Evolutionary conservation across 192 early-diverging fungal genomes (phyloP).

Genomic region (Rhizophlyctis rosea): DNA sequence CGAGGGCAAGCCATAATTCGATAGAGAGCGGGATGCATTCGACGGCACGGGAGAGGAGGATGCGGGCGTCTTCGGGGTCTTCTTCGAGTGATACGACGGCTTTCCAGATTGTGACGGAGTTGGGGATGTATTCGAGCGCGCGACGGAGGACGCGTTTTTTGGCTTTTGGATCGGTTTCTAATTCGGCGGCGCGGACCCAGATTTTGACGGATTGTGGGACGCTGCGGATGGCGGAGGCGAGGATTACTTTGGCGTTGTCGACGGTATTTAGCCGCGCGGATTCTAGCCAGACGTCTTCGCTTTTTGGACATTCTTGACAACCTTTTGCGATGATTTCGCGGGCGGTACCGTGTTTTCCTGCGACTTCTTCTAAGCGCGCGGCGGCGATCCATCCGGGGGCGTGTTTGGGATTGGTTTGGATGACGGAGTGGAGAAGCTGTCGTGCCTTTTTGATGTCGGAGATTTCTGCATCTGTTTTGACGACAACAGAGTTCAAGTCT

Average conservation of each 20-base stretch:
- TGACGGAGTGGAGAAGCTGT: conserved; percentile 83
- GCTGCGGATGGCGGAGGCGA: conserved; percentile 86
- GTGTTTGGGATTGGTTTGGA: conserved; percentile 89
- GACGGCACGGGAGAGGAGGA: conserved; percentile 88
- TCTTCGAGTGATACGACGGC: conserved; percentile 87
- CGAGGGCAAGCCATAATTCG: conserved; percentile 94
- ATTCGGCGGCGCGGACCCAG: conserved; percentile 83
- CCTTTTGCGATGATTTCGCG: conserved; percentile 84
- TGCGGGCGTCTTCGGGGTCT: conserved; percentile 85
- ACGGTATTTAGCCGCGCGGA: conserved; percentile 82
- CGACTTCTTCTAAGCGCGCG: conserved; percentile 92
- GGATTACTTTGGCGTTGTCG: conserved; percentile 83
- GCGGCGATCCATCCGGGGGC: conserved; percentile 98
- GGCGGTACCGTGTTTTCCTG: conserved; percentile 78
- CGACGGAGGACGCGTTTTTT: conserved; percentile 83
- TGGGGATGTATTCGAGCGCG: conserved; percentile 91
- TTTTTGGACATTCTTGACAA: conserved; percentile 90
- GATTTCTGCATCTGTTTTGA: conserved; percentile 78
- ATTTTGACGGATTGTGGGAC: conserved; percentile 90
- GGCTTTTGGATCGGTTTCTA: conserved; percentile 73
- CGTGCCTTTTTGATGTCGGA: conserved; percentile 89
- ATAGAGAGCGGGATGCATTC: conserved; percentile 87
- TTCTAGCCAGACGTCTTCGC: conserved; percentile 97
- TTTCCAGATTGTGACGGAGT: conserved; percentile 90
- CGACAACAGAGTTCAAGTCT: conserved; percentile 77